A percentile compares a stretch with the other conserved stretches of the same genome.
Conservation (phyloP, 208 protist genomes). For the Naegleria gruberi region DNA sequence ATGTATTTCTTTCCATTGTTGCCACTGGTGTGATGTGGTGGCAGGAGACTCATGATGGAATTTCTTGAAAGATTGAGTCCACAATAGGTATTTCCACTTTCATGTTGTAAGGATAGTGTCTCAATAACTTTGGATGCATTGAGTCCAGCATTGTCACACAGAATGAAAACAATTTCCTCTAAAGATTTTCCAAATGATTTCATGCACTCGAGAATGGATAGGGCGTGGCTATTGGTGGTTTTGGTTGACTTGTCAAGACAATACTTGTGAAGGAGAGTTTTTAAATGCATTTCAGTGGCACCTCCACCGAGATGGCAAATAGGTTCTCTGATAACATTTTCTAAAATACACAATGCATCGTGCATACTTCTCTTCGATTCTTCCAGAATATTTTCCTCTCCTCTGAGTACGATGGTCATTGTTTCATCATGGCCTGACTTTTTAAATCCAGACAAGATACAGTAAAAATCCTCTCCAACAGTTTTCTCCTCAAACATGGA, state of each 20-base stretch:
- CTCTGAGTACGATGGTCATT: conserved; percentile 85
- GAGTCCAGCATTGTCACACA: conserved; percentile 98
- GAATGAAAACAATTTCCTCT: conserved; percentile 96
- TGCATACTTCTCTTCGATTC: conserved; percentile 98
- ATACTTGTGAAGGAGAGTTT: conserved; percentile 87
- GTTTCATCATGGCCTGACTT: conserved; percentile 73
- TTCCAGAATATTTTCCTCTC: conserved; percentile 98
- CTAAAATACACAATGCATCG: conserved; percentile 99
- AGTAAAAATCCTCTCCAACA: conserved; percentile 94
- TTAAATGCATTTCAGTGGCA: conserved; percentile 99
- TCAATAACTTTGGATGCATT: conserved; percentile 99
- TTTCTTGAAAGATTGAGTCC: not conserved
- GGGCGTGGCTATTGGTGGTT: not conserved
- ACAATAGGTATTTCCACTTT: conserved; percentile 24
- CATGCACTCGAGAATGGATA: not conserved
- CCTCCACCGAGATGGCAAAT: conserved; percentile 97
- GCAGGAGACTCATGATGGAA: not conserved
- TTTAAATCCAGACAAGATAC: conserved; percentile 91
- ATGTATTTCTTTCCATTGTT: not conserved
- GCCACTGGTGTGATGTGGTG: not conserved
- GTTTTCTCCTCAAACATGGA: conserved; percentile 96
- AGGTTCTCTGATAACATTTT: conserved; percentile 85
- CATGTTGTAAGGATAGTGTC: conserved; percentile 96
- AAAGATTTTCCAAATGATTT: conserved; percentile 94
- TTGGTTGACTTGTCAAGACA: conserved; percentile 31